Conservation (phyloP, 2,329 filamentous ascomycete species). For the Alternaria postmessia region DNA sequence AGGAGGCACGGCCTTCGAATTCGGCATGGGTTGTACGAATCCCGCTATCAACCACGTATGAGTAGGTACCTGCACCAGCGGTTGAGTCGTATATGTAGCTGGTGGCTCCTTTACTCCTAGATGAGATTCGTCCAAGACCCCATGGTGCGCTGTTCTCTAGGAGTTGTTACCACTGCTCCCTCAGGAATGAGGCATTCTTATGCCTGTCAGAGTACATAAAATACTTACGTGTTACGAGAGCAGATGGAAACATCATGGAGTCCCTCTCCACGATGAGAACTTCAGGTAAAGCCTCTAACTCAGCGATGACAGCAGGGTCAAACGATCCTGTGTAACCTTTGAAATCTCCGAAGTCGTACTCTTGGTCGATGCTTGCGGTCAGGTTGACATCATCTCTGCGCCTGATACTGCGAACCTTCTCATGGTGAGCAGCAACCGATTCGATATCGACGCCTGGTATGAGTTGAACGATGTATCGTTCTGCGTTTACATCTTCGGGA, state of each 20-base stretch:
- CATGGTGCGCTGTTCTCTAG: conserved; percentile 31
- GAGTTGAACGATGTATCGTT: conserved; percentile 56
- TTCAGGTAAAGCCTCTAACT: conserved; percentile 37
- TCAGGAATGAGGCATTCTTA: neutral
- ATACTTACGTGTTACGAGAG: conserved; percentile 30
- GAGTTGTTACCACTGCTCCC: conserved; percentile 5
- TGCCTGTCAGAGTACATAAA: neutral
- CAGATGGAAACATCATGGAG: conserved; percentile 35
- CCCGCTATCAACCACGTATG: conserved; percentile 70
- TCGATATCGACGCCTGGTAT: conserved; percentile 45
- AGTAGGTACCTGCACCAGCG: conserved; percentile 33
- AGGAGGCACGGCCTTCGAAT: conserved; percentile 41
- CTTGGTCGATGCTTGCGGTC: conserved; percentile 30
- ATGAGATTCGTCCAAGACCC: conserved; percentile 44
- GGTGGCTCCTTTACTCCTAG: conserved; percentile 21
- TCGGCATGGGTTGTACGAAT: conserved; percentile 62
- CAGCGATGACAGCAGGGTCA: conserved; percentile 39
- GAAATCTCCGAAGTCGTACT: conserved; percentile 39
- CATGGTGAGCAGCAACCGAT: conserved; percentile 33
- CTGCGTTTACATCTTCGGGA: conserved; percentile 33
- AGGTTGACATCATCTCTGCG: conserved; percentile 24
- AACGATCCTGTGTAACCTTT: conserved; percentile 44
- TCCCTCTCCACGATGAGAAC: conserved; percentile 37
- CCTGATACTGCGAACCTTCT: conserved; percentile 38
- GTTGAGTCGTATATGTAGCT: conserved; percentile 38